phyloP scores from a whole-genome alignment of 2,329 filamentous ascomycete genomes.

The Pochonia chlamydosporia region DNA sequence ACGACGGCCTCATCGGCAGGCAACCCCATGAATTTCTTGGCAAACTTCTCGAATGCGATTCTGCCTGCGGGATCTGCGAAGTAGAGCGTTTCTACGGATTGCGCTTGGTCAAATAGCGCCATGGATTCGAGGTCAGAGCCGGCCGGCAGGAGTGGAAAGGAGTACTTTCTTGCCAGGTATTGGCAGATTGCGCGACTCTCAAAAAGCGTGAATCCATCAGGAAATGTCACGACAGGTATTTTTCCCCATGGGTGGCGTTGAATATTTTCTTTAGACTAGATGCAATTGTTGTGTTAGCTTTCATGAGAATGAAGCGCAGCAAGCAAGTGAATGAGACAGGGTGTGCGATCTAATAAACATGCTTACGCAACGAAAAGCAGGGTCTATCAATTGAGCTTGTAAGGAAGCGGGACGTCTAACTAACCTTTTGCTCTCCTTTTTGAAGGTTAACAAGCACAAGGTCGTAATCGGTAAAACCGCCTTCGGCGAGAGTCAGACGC shows the following conservation, averaged over 20 bases:
- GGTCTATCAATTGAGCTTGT: too few relatives aligned
- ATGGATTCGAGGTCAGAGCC: constrained; percentile 31
- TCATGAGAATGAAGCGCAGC: not conserved
- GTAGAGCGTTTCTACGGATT: constrained; percentile 34
- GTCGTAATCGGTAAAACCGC: constrained; percentile 36
- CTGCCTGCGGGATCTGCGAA: constrained; percentile 37
- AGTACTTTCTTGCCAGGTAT: constrained; percentile 39
- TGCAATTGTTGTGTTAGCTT: constrained; percentile 1
- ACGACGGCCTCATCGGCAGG: constrained; percentile 34
- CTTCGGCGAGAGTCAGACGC: constrained; percentile 35
- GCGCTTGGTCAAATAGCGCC: constrained; percentile 38
- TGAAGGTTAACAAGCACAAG: constrained; percentile 30
- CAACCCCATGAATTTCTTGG: constrained; percentile 36
- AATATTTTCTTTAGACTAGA: constrained; percentile 29
- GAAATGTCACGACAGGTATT: constrained; percentile 31
- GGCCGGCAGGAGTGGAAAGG: constrained; percentile 35
- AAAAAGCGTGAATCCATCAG: constrained; percentile 37
- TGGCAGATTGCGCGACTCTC: constrained; percentile 42
- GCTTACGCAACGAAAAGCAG: too few relatives aligned
- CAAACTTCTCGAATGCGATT: constrained; percentile 40
- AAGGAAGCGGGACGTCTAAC: constrained; percentile 6
- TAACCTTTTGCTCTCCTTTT: constrained; percentile 36
- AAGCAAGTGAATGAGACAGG: too few relatives aligned
- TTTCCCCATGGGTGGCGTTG: constrained; percentile 37
- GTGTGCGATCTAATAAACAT: too few relatives aligned